Percentiles rank a stretch among this genome's conserved stretches.
Evolutionary conservation across 2,329 filamentous ascomycete genomes (phyloP).

Genomic region (Catunica adiposa): DNA sequence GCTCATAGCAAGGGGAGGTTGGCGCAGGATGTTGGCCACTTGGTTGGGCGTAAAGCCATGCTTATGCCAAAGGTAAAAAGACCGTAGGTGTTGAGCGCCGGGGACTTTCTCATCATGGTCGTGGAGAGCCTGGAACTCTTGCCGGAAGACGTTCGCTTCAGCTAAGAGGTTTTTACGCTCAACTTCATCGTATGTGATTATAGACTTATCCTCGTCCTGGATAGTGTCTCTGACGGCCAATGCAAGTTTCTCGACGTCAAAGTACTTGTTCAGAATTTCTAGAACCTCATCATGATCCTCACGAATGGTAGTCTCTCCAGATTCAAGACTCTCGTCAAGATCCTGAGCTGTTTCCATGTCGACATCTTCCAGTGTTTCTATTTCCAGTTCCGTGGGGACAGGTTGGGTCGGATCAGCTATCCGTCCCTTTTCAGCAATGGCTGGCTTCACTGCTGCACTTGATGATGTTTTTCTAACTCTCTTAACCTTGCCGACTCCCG

Average conservation of each 20-base stretch:
- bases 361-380: background rate
- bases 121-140: slow-evolving; percentile 3
- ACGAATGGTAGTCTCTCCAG: slow-evolving; percentile 4
- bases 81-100: slow-evolving; percentile 25
- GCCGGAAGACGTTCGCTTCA: background rate
- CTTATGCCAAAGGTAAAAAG: slow-evolving; percentile 51
- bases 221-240: slow-evolving; percentile 17
- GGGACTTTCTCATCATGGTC: slow-evolving; percentile 14
- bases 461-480: background rate
- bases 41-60: slow-evolving; percentile 29
- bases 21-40: slow-evolving; percentile 39
- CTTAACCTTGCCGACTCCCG: slow-evolving; percentile 18
- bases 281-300: slow-evolving; percentile 12
- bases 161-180: background rate
- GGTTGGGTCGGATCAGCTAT: too few relatives aligned
- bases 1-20: slow-evolving; percentile 38
- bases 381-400: too few relatives aligned
- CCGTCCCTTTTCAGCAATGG: too few relatives aligned
- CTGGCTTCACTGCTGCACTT: background rate
- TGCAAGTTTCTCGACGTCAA: slow-evolving; percentile 10
- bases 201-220: slow-evolving; percentile 17
- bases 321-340: background rate
- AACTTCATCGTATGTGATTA: background rate
- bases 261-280: slow-evolving; percentile 7
- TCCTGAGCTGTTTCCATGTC: background rate